A percentile compares a stretch with the other conserved stretches of the same genome.
These are phyloP conservation scores for Lepiota brunneoincarnata DNA, from an alignment of 768 basidiomycete genomes.

Conservation along the genomic window DNA sequence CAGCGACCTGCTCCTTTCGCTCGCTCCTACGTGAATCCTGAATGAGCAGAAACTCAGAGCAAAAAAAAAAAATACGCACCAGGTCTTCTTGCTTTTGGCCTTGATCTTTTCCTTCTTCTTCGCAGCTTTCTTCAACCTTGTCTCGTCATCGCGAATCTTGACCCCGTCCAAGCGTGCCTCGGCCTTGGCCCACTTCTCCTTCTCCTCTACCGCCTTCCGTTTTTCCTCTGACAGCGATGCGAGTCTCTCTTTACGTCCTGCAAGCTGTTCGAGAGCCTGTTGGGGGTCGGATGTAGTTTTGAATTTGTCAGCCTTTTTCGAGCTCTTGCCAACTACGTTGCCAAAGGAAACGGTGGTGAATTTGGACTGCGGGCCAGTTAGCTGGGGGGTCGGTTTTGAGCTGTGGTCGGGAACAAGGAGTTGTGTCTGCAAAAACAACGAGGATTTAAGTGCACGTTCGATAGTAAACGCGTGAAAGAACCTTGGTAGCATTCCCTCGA, in stretches of 20 bases:
- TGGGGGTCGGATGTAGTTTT: conserved; percentile 78
- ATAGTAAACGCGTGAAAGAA: conserved; percentile 22
- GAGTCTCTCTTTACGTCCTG: conserved; percentile 74
- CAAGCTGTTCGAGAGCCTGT: conserved; percentile 81
- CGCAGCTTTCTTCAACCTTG: conserved; percentile 83
- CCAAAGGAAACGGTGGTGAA: conserved; percentile 72
- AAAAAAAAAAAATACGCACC: conserved; percentile 48
- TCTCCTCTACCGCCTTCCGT: conserved; percentile 74
- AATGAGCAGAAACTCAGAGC: not conserved
- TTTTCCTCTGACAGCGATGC: conserved; percentile 79
- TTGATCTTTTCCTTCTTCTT: conserved; percentile 94
- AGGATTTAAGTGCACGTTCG: not conserved
- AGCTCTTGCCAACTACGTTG: conserved; percentile 48
- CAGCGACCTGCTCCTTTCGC: conserved; percentile 73
- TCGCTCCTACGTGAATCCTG: conserved; percentile 59
- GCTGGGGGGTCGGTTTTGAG: conserved; percentile 23
- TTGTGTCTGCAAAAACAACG: conserved; percentile 46
- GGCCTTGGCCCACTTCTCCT: conserved; percentile 89
- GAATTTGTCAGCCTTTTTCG: conserved; percentile 51
- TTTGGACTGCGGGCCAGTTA: conserved; percentile 30
- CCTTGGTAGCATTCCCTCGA: conserved; percentile 53
- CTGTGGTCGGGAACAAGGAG: conserved; percentile 63
- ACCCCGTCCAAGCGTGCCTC: conserved; percentile 84
- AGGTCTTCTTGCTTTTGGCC: conserved; percentile 75
- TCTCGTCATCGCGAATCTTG: conserved; percentile 88